Evolutionary conservation across 345 rosid species (phyloP), one percentile per base, ranked within the genome.

Genomic region (Triadica sebifera): DNA sequence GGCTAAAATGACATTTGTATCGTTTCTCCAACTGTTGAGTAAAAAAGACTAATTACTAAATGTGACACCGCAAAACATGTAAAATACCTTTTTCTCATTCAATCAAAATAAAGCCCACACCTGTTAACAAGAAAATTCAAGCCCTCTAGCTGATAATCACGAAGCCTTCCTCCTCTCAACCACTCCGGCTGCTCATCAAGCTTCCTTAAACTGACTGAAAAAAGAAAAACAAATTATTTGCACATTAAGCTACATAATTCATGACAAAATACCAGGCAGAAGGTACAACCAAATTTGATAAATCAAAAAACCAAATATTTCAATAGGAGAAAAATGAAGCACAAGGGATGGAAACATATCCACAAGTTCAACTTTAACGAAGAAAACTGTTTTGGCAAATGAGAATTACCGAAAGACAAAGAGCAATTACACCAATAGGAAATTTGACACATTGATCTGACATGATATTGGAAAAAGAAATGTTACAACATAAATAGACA

Each of bases 1-100:
- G 75, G 99, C 99, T 84, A 96, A 88, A 81, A 96, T 96, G 79
- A 96, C 99, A 86, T 96, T 96, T n/a, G 99, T 96, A 82, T 93
- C 97, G 81, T 93, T 93, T 83, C 94, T 89, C 99, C 99, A 96
- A 83, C 99, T 96, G 91, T 60, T 62, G 77, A 65, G 67, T 45
- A 61, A 66, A 70, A 65, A 75, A 50, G 34, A 29, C 34, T 62
- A 66, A 61, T 58, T 70, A 71, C 52, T 58, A 72, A 34, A 68
- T 72, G 49, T 49, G 66, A 43, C 46, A 73, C 64, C 78, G 24
- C 10, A 38, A 69, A 34, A 12, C 16, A 34, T 17, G 22, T 37
- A 13, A 52, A 51, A 20, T 15, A 51, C 22, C 47, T 5, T 0
- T 52, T 43, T 46, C 43, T 4, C 41, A 41, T 63, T 51, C 13